A percentile compares a stretch with the other conserved stretches of the same genome.
These are phyloP conservation scores for Jacaranda copaia DNA, from an alignment of 257 asterid genomes.

Conservation along the genomic window DNA sequence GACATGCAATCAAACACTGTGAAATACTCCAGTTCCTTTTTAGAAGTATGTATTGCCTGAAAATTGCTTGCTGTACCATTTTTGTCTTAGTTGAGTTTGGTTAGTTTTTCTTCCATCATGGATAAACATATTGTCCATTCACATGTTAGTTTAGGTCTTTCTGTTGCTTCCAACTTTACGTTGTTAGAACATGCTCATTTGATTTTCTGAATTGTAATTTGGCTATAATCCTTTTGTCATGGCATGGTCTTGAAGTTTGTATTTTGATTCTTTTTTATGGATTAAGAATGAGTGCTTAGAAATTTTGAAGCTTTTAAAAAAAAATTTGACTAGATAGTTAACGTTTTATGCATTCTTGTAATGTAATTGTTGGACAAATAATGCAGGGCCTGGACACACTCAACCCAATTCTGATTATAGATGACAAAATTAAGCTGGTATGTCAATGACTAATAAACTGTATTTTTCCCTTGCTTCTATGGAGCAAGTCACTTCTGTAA, in stretches of 20 bases:
- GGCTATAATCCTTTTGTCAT: neutral
- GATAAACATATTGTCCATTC: neutral
- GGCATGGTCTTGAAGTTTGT: constrained; percentile 4
- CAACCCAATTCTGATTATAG: constrained; percentile 79
- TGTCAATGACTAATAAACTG: constrained; percentile 21
- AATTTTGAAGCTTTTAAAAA: constrained; percentile 11
- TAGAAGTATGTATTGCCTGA: no score
- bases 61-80: no score
- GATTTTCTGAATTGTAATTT: neutral
- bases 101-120: neutral
- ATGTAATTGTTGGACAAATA: constrained; percentile 23
- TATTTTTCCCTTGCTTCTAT: constrained; percentile 11
- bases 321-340: neutral
- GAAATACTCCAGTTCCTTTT: neutral
- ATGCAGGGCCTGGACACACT: constrained; percentile 84
- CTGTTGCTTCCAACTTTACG: neutral
- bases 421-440: constrained; percentile 86
- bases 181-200: no score
- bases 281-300: neutral
- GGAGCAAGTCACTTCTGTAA: neutral
- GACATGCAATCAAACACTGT: neutral
- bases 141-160: neutral
- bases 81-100: no score
- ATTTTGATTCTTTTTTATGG: neutral
- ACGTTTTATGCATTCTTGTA: neutral